Evolutionary conservation across 2,329 filamentous ascomycete genomes (phyloP), one percentile per base, ranked within the genome.

Genomic region (Apiospora pterosperma): DNA sequence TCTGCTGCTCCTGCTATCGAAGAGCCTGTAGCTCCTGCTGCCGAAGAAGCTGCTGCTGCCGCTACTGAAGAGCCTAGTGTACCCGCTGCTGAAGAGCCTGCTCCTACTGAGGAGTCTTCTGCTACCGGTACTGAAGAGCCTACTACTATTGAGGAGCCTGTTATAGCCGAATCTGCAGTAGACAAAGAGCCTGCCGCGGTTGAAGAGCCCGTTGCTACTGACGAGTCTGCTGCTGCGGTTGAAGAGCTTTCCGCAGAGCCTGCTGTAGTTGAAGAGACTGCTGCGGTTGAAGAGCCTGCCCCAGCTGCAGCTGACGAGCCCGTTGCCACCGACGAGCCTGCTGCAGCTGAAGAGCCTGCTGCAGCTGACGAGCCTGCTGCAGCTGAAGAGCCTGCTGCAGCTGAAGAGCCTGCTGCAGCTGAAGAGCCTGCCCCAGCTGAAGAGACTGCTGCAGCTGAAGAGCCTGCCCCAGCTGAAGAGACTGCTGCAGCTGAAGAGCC

Each of bases 241-340:
- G n/a, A n/a, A 36, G 4, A 63, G 42, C n/a, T n/a, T n/a, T n/a
- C n/a, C n/a, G n/a, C n/a, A 5, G 66, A 69, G 34, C 6, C 62
- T 11, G 5, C 52, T 11, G 14, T 52, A 1, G 61, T 39, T 11
- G 48, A 55, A 31, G 52, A 59, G 14, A 31, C 63, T 36, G 36
- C 23, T 14, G 10, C 52, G 23, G 62, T 38, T 16, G 58, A 65
- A 16, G 65, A 67, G 12, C 64, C 67, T 39, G 55, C 31, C 3
- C 19, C 67, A 36, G 55, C 62, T 44, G 64, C 59, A 41, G 68
- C 68, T 36, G 65, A 67, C 21, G 7, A 62, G 44, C 41, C 63
- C 48, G 48, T 58, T 59, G 41, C 52, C 3, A 67, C 71, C 4
- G 62, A 68, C 5, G 14, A 36, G 28, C 10, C 64, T 3, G 25